Conservation (phyloP, 176 grass and related monocot species). For the Lolium perenne region DNA sequence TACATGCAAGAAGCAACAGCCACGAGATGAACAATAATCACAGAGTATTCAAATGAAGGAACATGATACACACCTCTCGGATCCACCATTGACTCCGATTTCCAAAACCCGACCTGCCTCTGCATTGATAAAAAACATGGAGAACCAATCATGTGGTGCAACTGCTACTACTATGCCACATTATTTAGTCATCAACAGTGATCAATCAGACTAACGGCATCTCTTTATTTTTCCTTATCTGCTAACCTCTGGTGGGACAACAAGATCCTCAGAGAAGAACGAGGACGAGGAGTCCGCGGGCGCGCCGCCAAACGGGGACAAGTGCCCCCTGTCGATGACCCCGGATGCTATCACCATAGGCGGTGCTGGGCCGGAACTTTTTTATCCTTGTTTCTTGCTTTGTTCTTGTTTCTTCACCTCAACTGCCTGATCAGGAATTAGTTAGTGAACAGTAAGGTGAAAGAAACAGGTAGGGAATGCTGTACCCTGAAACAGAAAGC, state of each 20-base stretch:
- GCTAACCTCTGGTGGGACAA: slow-evolving; percentile 50
- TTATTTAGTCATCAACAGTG: neutral
- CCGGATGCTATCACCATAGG: slow-evolving; percentile 57
- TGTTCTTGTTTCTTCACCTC: slow-evolving; percentile 17
- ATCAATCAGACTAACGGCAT: neutral
- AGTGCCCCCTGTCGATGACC: slow-evolving; percentile 53
- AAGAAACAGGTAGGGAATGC: neutral
- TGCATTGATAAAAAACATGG: slow-evolving; percentile 30
- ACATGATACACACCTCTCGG: slow-evolving; percentile 47
- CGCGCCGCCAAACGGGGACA: slow-evolving; percentile 33
- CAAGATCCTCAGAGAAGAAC: slow-evolving; percentile 61
- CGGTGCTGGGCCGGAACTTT: neutral
- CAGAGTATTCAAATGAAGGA: neutral
- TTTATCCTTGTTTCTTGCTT: neutral
- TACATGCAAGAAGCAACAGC: neutral
- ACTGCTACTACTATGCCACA: neutral
- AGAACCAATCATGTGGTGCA: neutral
- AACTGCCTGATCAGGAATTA: slow-evolving; percentile 34
- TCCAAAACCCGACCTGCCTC: slow-evolving; percentile 66
- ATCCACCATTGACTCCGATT: slow-evolving; percentile 52
- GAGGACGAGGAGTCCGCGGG: slow-evolving; percentile 52
- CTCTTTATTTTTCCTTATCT: neutral
- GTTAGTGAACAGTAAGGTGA: neutral
- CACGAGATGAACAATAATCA: neutral
- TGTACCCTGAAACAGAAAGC: slow-evolving; percentile 20